These are phyloP conservation scores for Neofusicoccum kwambonambiense DNA, from an alignment of 2,329 filamentous ascomycete genomes.

Conservation along the genomic window DNA sequence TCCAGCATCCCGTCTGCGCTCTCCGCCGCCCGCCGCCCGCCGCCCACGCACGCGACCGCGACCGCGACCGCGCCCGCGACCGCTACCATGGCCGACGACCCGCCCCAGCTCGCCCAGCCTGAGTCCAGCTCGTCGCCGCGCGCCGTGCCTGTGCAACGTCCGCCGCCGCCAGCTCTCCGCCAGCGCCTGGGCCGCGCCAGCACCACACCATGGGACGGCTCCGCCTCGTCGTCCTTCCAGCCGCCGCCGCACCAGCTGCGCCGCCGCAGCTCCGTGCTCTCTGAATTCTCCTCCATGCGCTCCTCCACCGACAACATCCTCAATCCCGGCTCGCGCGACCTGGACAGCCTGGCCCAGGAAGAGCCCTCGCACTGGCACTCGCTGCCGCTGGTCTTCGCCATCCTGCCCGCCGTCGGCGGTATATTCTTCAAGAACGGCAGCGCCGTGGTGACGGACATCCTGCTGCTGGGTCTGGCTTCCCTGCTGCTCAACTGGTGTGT, in stretches of 20 bases:
- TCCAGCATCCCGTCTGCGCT: not conserved
- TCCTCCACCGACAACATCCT: constrained; percentile 71
- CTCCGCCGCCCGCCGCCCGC: too few species aligned
- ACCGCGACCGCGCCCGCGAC: not conserved
- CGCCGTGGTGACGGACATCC: constrained; percentile 78
- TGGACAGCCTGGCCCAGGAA: constrained; percentile 36
- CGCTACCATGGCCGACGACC: constrained; percentile 29
- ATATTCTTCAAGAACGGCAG: constrained; percentile 82
- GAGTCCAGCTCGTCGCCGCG: not conserved
- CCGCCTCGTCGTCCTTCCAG: constrained; percentile 20
- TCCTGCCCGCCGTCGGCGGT: constrained; percentile 82
- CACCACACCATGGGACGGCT: not conserved
- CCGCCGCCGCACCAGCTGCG: constrained; percentile 32
- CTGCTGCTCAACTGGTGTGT: constrained; percentile 93
- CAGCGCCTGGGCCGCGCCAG: constrained; percentile 4
- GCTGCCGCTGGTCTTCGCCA: constrained; percentile 76
- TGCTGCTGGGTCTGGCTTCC: constrained; percentile 74
- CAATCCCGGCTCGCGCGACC: constrained; percentile 38
- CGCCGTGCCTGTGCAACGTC: not conserved
- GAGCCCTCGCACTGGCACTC: constrained; percentile 73
- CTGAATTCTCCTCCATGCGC: constrained; percentile 67
- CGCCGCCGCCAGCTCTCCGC: not conserved
- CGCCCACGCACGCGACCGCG: not conserved
- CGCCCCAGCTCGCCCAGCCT: constrained; percentile 24
- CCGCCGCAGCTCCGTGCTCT: constrained; percentile 75